A percentile compares a stretch with the other conserved stretches of the same genome.
These are phyloP conservation scores for Phialophora verrucosa DNA, from an alignment of 2,329 filamentous ascomycete genomes.

Conservation along the genomic window DNA sequence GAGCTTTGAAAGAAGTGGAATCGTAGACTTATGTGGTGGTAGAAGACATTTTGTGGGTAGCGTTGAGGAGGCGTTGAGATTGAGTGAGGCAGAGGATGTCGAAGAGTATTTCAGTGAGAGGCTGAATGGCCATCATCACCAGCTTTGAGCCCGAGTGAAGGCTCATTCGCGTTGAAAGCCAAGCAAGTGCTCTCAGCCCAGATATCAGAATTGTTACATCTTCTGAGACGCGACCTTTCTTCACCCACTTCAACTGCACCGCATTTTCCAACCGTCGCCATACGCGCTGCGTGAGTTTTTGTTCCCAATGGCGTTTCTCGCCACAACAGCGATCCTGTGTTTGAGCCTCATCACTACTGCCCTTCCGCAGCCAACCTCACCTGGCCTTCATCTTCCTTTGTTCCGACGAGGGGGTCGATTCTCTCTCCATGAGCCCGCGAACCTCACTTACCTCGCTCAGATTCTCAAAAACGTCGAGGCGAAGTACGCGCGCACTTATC, in stretches of 20 bases:
- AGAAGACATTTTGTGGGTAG: constrained; percentile 77
- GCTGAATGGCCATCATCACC: constrained; percentile 18
- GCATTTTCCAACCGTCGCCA: neutral
- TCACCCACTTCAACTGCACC: neutral
- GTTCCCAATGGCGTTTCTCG: constrained; percentile 11
- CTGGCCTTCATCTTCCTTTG: constrained; percentile 33
- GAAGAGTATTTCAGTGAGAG: constrained; percentile 44
- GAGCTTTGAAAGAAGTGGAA: constrained; percentile 78
- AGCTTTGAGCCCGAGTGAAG: neutral
- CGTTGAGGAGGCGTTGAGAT: constrained; percentile 80
- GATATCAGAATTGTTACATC: neutral
- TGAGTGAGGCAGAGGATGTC: constrained; percentile 74
- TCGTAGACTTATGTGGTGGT: constrained; percentile 82
- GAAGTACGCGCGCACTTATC: constrained; percentile 40
- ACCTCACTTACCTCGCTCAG: constrained; percentile 39
- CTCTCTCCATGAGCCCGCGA: constrained; percentile 29
- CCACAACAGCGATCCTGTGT: neutral
- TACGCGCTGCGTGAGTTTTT: neutral
- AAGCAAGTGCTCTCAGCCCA: neutral
- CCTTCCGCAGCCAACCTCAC: neutral
- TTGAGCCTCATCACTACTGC: constrained; percentile 11
- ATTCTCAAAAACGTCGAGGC: constrained; percentile 38
- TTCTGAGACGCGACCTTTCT: neutral
- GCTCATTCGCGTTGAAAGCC: neutral
- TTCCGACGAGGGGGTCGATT: constrained; percentile 34